Evolutionary conservation across 2,329 filamentous ascomycete species (phyloP).

Genomic region (Sporothrix euskadiensis): DNA sequence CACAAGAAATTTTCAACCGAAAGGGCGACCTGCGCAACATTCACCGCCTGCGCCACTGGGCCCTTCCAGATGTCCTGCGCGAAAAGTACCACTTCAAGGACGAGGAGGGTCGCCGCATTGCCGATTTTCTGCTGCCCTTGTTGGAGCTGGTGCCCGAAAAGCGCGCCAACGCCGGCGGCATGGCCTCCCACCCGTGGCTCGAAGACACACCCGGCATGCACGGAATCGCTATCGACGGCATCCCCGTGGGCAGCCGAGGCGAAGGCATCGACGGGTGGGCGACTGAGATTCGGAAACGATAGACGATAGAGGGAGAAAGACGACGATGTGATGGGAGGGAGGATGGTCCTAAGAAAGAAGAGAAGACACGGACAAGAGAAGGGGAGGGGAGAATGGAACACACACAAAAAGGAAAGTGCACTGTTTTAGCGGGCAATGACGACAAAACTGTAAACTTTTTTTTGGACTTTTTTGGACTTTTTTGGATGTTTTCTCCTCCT

Average conservation of each 20-base stretch:
- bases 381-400: neutral
- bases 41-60: conserved; percentile 93
- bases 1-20: conserved; percentile 96
- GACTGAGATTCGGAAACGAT: conserved; percentile 81
- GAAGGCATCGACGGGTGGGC: conserved; percentile 96
- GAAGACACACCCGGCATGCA: conserved; percentile 89
- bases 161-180: conserved; percentile 91
- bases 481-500: neutral
- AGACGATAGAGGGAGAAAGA: conserved; percentile 31
- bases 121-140: conserved; percentile 86
- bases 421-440: conserved; percentile 4
- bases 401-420: neutral
- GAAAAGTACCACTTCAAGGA: conserved; percentile 97
- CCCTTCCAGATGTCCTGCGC: conserved; percentile 83
- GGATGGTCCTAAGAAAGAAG: neutral
- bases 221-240: conserved; percentile 66
- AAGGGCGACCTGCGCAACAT: conserved; percentile 98
- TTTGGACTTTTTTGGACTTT: neutral
- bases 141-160: conserved; percentile 84
- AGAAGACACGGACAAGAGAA: neutral
- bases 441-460: neutral
- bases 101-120: conserved; percentile 74
- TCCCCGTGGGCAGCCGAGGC: conserved; percentile 77
- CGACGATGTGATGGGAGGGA: neutral
- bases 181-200: conserved; percentile 83